These are phyloP conservation scores for Sicyos baderoa DNA, from an alignment of 306 rosid species.

Conservation along the genomic window DNA sequence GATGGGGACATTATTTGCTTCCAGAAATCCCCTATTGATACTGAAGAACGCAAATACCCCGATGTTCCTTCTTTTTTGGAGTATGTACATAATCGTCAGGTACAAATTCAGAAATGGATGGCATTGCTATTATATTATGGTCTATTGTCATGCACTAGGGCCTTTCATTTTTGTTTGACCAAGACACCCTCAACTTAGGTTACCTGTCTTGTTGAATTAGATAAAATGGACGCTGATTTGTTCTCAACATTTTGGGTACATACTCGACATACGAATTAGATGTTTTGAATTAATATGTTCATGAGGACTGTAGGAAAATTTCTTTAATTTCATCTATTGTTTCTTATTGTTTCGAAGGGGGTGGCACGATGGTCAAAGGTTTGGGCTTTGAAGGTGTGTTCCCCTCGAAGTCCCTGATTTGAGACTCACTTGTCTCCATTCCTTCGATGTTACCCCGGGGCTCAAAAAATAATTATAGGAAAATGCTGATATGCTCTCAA, in stretches of 20 bases:
- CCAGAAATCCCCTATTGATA: constrained; percentile 47
- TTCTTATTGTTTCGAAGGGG: no score
- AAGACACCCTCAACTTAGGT: neutral
- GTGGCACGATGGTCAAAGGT: no score
- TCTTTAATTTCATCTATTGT: no score
- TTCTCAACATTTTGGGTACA: neutral
- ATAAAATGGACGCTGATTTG: neutral
- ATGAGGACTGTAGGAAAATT: neutral
- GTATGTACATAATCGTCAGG: constrained; percentile 92
- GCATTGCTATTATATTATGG: neutral
- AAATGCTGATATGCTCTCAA: no score
- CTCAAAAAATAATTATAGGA: no score
- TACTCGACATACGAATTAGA: neutral
- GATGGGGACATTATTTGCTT: constrained; percentile 93
- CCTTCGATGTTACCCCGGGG: no score
- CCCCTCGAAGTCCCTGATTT: no score
- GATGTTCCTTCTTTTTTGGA: constrained; percentile 79
- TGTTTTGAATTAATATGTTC: neutral
- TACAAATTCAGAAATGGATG: constrained; percentile 21
- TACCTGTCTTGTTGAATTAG: neutral
- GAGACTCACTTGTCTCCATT: no score
- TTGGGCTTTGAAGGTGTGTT: no score
- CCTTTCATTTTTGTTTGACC: constrained; percentile 3
- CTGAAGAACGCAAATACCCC: constrained; percentile 49
- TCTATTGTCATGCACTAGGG: neutral